Evolutionary conservation across 2,329 filamentous ascomycete species (phyloP), one percentile per base, ranked within the genome.

Genomic region (Metarhizium rileyi): DNA sequence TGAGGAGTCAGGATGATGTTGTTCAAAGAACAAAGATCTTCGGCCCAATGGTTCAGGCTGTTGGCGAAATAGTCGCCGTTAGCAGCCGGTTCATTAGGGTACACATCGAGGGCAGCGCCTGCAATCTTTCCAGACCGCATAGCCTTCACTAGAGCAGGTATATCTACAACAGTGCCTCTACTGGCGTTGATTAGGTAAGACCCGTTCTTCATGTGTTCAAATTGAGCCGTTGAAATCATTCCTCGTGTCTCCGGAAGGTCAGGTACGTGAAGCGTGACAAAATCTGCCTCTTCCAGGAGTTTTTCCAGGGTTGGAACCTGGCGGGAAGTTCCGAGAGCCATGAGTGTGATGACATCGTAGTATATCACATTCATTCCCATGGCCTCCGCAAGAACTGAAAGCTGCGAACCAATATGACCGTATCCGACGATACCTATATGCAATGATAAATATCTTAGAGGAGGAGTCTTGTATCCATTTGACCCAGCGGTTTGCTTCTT

Each of bases 331-430:
- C 93, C 93, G 65, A 98, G 73, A 42, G 87, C 86, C 93, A 98
- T 98, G 58, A 97, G 77, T 58, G 90, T 95, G 55, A 95, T 71
- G 6, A 95, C 83, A 67, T 98, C 93, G 68, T 94, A 97, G 76
- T 96, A 98, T 61, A 97, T 90, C 61, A 98, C 93, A 16, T 78
- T 83, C 91, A 98, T 96, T 46, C 93, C 93, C 90, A 98, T 95
- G 23, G 91, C 83, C 70, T 98, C 93, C 26, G 93, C 90, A 55
- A 98, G 75, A 40, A 98, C 93, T 0, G 90, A 97, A 55, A 98
- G 74, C 69, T 98, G 93, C 47, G 89, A 90, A 54, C 93, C 93
- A 64, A 98, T 97, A 66, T 98, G 93, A 54, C 93, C 93, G 63
- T 98, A 98, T 27, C 93, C 93, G 56, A 98, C 83, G 61, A 98